Evolutionary conservation across 805 yeast species (phyloP).

Genomic region (Suhomyces tanzawaensis): DNA sequence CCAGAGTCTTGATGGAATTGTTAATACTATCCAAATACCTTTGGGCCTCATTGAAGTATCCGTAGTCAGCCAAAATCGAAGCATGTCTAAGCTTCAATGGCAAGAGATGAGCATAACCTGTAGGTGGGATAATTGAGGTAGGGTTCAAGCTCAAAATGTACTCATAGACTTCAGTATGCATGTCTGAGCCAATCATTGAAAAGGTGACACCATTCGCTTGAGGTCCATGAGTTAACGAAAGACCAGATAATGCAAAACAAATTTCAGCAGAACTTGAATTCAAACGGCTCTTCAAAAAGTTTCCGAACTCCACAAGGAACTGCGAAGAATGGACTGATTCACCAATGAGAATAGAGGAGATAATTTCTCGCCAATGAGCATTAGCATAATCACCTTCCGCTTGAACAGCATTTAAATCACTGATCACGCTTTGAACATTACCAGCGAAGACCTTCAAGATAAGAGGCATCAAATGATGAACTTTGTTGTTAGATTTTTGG

Average conservation of each 20-base stretch:
- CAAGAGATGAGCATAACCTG: conserved; percentile 53
- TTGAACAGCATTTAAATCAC: conserved; percentile 43
- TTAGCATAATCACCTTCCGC: conserved; percentile 48
- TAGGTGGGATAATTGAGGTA: conserved; percentile 29
- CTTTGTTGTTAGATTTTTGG: conserved; percentile 38
- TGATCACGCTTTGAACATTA: conserved; percentile 51
- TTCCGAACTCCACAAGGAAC: conserved; percentile 52
- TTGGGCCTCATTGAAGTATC: conserved; percentile 56
- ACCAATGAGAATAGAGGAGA: conserved; percentile 38
- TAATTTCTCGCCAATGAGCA: conserved; percentile 50
- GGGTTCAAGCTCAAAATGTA: conserved; percentile 33
- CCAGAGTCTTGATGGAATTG: conserved; percentile 26
- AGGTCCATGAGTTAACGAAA: conserved; percentile 35
- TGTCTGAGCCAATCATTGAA: conserved; percentile 37
- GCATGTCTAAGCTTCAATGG: conserved; percentile 68
- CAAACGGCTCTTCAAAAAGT: conserved; percentile 37
- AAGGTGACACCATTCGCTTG: conserved; percentile 29
- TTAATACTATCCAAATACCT: conserved; percentile 57
- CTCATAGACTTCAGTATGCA: conserved; percentile 73
- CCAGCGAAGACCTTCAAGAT: conserved; percentile 67
- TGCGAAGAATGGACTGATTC: conserved; percentile 25
- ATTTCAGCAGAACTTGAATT: conserved; percentile 39
- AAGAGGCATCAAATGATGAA: conserved; percentile 48
- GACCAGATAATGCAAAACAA: conserved; percentile 46
- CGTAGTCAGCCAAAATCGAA: conserved; percentile 64